phyloP scores from a whole-genome alignment of 2,329 filamentous ascomycete genomes.

The Talaromyces amestolkiae region DNA sequence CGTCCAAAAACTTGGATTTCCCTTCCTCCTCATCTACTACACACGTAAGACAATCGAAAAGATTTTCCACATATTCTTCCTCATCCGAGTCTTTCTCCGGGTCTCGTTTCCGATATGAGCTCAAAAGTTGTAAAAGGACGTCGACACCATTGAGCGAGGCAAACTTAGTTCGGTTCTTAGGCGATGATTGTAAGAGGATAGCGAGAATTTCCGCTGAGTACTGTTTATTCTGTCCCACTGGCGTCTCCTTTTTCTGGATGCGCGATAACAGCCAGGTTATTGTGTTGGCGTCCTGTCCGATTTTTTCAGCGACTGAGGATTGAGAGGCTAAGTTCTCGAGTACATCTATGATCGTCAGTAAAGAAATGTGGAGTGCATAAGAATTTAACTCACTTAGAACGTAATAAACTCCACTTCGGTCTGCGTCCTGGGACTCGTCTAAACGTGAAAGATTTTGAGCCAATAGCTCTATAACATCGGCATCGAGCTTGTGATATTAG shows the following conservation, averaged over 20 bases:
- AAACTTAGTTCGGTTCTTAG: slow-evolving; percentile 63
- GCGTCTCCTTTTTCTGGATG: slow-evolving; percentile 65
- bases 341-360: slow-evolving; percentile 49
- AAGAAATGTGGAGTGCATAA: background rate
- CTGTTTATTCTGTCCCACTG: slow-evolving; percentile 85
- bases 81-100: slow-evolving; percentile 82
- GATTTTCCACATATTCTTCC: slow-evolving; percentile 90
- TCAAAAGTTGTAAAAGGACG: slow-evolving; percentile 74
- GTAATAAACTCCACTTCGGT: slow-evolving; percentile 83
- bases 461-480: slow-evolving; percentile 43
- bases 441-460: slow-evolving; percentile 67
- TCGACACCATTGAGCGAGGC: slow-evolving; percentile 71
- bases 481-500: slow-evolving; percentile 35
- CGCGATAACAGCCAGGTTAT: slow-evolving; percentile 75
- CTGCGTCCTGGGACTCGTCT: slow-evolving; percentile 69
- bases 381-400: slow-evolving; percentile 54
- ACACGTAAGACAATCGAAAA: slow-evolving; percentile 84
- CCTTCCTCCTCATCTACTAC: slow-evolving; percentile 71
- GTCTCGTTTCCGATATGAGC: slow-evolving; percentile 80
- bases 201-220: slow-evolving; percentile 90
- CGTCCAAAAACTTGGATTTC: slow-evolving; percentile 79
- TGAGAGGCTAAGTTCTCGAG: slow-evolving; percentile 83
- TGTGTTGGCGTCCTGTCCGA: slow-evolving; percentile 67
- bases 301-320: slow-evolving; percentile 63
- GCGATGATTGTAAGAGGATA: slow-evolving; percentile 76